Evolutionary conservation across 1,139 yeast genomes (phyloP).

Genomic region (Lodderomyces beijingensis): DNA sequence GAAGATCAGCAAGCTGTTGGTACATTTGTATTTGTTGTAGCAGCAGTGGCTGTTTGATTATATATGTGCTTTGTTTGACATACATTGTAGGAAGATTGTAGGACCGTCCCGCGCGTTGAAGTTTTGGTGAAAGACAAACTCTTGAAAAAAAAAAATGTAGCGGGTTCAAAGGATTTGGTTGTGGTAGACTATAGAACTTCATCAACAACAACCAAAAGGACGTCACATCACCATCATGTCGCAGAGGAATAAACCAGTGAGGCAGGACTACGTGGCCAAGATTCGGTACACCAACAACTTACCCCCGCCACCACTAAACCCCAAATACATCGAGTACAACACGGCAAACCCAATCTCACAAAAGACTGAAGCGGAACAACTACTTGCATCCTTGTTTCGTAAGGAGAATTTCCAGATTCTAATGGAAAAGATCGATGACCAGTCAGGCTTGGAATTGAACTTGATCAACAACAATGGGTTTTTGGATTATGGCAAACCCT

Average conservation of each 20-base stretch:
- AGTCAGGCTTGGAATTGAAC: conserved; percentile 76
- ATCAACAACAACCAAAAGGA: no score
- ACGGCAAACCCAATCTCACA: conserved; percentile 34
- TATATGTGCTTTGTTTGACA: no score
- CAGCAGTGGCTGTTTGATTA: no score
- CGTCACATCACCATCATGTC: no score
- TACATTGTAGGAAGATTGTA: no score
- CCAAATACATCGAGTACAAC: conserved; percentile 66
- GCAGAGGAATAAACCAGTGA: conserved; percentile 31
- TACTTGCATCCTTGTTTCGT: conserved; percentile 70
- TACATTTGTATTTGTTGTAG: no score
- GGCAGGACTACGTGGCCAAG: conserved; percentile 87
- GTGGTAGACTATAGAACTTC: no score
- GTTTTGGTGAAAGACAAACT: background rate
- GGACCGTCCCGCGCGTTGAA: conserved; percentile 1
- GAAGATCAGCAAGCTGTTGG: no score
- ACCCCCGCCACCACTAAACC: conserved; percentile 94
- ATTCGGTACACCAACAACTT: conserved; percentile 80
- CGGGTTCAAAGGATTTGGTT: no score
- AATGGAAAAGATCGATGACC: conserved; percentile 66
- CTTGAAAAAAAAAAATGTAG: background rate
- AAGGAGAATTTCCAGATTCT: conserved; percentile 67
- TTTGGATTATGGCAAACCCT: conserved; percentile 42
- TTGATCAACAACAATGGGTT: conserved; percentile 64
- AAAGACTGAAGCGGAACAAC: conserved; percentile 54